Evolutionary conservation across 257 asterid genomes (phyloP).

Genomic region (Rehmannia glutinosa): DNA sequence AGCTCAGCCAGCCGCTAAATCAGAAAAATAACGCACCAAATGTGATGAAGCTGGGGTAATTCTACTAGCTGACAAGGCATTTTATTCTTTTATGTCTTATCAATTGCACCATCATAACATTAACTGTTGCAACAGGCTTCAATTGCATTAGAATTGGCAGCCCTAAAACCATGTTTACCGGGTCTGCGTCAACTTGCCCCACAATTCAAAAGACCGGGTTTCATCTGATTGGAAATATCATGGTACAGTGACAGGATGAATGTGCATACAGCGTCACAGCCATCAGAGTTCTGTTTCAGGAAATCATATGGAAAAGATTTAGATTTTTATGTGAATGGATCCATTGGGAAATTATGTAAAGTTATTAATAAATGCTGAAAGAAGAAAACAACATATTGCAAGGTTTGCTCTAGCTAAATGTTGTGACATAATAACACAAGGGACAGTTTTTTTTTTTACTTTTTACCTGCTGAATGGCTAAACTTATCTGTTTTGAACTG

Average conservation of each 20-base stretch:
- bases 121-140: conserved; percentile 34
- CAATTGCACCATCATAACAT: not conserved
- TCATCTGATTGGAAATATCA: not conserved
- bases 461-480: too few relatives aligned
- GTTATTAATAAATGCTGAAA: conserved; percentile 22
- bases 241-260: conserved; percentile 10
- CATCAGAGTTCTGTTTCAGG: conserved; percentile 23
- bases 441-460: too few relatives aligned
- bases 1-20: conserved; percentile 44
- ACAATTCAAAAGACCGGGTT: conserved; percentile 11
- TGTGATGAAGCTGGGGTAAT: conserved; percentile 40
- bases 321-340: conserved; percentile 9
- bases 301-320: conserved; percentile 9
- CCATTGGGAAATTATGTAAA: conserved; percentile 19
- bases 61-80: not conserved
- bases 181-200: too few relatives aligned
- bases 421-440: too few relatives aligned
- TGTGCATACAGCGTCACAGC: conserved; percentile 1
- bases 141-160: conserved; percentile 23
- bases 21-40: conserved; percentile 24
- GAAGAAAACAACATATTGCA: conserved; percentile 17
- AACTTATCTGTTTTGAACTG: too few relatives aligned
- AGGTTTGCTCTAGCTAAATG: conserved; percentile 6
- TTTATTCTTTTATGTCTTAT: not conserved
- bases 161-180: too few relatives aligned